phyloP scores from a whole-genome alignment of 371 early-diverging fungal genomes.

The Umbelopsis sp. region DNA sequence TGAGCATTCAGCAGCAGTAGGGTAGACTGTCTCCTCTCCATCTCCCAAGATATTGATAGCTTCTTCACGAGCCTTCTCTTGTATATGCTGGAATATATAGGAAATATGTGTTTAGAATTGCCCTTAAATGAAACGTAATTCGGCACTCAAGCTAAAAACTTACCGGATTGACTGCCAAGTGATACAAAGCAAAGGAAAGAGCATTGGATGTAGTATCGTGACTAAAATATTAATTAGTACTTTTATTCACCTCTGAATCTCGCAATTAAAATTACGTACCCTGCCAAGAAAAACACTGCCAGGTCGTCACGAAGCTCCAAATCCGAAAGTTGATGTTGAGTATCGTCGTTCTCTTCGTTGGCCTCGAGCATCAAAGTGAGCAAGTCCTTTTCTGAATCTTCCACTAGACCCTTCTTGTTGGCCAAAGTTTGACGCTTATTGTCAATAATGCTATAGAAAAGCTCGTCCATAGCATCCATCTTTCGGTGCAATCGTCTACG shows the following conservation, averaged over 20 bases:
- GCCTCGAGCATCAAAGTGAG: conserved; percentile 49
- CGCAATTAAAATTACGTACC: not conserved
- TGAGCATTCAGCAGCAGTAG: conserved; percentile 43
- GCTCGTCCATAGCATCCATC: conserved; percentile 23
- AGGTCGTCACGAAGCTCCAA: conserved; percentile 48
- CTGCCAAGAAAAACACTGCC: conserved; percentile 26
- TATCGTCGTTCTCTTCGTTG: conserved; percentile 30
- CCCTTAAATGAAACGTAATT: too few relatives aligned
- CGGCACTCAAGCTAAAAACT: not conserved
- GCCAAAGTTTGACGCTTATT: conserved; percentile 20
- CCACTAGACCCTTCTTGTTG: not conserved
- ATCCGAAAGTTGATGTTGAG: conserved; percentile 39
- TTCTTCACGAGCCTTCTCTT: conserved; percentile 47
- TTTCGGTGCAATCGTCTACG: conserved; percentile 35
- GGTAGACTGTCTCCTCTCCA: conserved; percentile 35
- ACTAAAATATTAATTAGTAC: not conserved
- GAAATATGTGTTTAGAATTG: too few relatives aligned
- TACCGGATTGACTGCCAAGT: conserved; percentile 45
- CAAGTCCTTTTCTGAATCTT: conserved; percentile 43
- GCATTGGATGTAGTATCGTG: conserved; percentile 42
- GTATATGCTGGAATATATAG: conserved; percentile 28
- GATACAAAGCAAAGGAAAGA: conserved; percentile 38
- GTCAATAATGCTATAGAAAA: conserved; percentile 28
- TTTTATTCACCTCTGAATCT: not conserved
- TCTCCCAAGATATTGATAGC: conserved; percentile 51